These are phyloP conservation scores for Tolypocladium pustulatum DNA, from an alignment of 2,329 filamentous ascomycete genomes.

Conservation along the genomic window DNA sequence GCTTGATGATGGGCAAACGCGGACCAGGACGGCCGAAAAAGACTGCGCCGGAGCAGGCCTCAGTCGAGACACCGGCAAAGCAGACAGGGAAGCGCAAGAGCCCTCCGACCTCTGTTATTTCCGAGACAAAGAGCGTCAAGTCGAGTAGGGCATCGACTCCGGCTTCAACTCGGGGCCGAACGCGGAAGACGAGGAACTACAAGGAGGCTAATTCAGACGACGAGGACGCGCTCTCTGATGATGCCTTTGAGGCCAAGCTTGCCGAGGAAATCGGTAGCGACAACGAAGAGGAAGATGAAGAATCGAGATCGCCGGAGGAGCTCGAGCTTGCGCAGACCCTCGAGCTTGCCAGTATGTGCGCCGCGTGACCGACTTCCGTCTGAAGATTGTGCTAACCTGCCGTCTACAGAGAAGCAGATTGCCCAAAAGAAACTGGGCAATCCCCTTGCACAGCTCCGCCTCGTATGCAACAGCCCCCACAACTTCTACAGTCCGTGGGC, in stretches of 20 bases:
- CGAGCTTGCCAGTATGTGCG: slow-evolving; percentile 59
- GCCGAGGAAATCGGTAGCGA: slow-evolving; percentile 47
- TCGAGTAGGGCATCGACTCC: slow-evolving; percentile 70
- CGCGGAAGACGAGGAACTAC: slow-evolving; percentile 38
- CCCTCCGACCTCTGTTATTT: slow-evolving; percentile 17
- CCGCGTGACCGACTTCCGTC: slow-evolving; percentile 4
- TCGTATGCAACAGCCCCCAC: slow-evolving; percentile 88
- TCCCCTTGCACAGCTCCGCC: slow-evolving; percentile 78
- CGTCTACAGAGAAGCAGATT: slow-evolving; percentile 62
- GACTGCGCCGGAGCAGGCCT: slow-evolving; percentile 11
- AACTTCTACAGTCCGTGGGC: slow-evolving; percentile 94
- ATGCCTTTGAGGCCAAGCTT: slow-evolving; percentile 72
- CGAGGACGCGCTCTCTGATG: slow-evolving; percentile 50
- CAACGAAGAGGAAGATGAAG: slow-evolving; percentile 24
- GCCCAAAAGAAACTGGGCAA: slow-evolving; percentile 86
- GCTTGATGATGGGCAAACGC: slow-evolving; percentile 41
- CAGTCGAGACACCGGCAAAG: slow-evolving; percentile 9
- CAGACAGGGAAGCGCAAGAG: slow-evolving; percentile 21
- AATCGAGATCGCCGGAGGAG: slow-evolving; percentile 42
- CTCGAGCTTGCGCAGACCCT: slow-evolving; percentile 56
- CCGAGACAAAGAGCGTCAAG: slow-evolving; percentile 57
- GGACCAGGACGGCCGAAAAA: slow-evolving; percentile 13
- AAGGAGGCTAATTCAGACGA: slow-evolving; percentile 27
- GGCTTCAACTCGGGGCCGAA: slow-evolving; percentile 38
- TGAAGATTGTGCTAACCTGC: slow-evolving; percentile 9